phyloP scores from a whole-genome alignment of 345 rosid genomes.

The rapeseed (Brassica napus) region DNA sequence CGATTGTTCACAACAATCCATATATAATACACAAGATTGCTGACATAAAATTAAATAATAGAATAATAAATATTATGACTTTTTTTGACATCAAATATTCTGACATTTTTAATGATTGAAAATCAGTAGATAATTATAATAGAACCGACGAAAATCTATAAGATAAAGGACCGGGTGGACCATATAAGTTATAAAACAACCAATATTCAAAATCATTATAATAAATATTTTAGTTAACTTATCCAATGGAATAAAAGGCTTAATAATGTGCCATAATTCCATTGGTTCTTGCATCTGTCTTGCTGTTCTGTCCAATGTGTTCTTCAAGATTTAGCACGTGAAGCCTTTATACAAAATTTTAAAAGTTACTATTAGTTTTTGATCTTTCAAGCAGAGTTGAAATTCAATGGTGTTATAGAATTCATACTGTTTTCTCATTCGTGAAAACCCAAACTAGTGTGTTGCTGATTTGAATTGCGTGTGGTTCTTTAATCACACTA shows the following conservation, averaged over 20 bases:
- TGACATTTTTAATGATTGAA: neutral
- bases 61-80: neutral
- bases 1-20: too few relatives aligned
- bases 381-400: neutral
- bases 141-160: conserved; percentile 32
- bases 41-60: conserved; percentile 3
- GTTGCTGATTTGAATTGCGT: neutral
- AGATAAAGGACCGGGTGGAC: conserved; percentile 41
- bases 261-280: conserved; percentile 30
- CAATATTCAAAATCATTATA: conserved; percentile 34
- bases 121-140: neutral
- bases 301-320: conserved; percentile 39
- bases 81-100: neutral
- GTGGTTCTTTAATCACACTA: neutral
- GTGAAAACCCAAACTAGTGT: neutral
- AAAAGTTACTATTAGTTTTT: conserved; percentile 4
- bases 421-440: neutral
- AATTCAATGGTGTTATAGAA: neutral
- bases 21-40: neutral
- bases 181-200: conserved; percentile 20
- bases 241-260: conserved; percentile 28
- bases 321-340: conserved; percentile 41
- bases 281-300: conserved; percentile 41
- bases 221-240: conserved; percentile 23
- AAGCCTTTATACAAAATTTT: neutral